A percentile compares a stretch with the other conserved stretches of the same genome.
Conservation (phyloP, 345 rosid species). For the Brassica napus region Da-Ae NC_063450.1:7207501-7208000, state of each 20-base stretch:
- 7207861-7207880: conserved; percentile 3
- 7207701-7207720: conserved; percentile 1
- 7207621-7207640: not conserved
- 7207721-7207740: not conserved
- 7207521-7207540: conserved; percentile 4
- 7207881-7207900: conserved; percentile 1
- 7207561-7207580: conserved; percentile 6
- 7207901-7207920: conserved; percentile 6
- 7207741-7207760: conserved; percentile 3
- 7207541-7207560: conserved; percentile 1
- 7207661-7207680: conserved; percentile 5
- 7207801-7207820: not conserved
- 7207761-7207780: not conserved
- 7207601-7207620: not conserved
- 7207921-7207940: conserved; percentile 3
- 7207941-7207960: conserved; percentile 45
- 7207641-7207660: conserved; percentile 5
- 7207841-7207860: conserved; percentile 3
- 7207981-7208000: conserved; percentile 86
- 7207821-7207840: conserved; percentile 1
- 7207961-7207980: conserved; percentile 65
- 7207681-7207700: not conserved
- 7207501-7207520: not conserved
- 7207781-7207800: not conserved
- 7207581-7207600: not conserved